phyloP scores from a whole-genome alignment of 352 stramenopile genomes.

The Blastocystis hominis region DNA sequence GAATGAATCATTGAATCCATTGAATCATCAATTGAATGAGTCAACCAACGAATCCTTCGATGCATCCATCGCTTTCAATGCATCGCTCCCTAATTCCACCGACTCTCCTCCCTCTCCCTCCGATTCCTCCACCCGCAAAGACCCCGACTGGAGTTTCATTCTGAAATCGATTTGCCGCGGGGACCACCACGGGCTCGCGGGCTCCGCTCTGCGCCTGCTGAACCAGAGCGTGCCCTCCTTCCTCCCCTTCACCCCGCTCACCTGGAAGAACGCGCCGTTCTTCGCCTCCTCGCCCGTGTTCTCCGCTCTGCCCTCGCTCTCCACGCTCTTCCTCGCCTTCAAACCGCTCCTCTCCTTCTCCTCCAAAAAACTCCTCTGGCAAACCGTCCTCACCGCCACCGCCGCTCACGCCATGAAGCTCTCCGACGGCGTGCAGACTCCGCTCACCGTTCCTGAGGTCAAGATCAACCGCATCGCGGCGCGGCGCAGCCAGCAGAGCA shows the following conservation, averaged over 20 bases:
- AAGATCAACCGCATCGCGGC: conserved; percentile 21
- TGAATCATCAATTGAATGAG: too few species aligned
- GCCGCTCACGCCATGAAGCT: not conserved
- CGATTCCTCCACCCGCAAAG: not conserved
- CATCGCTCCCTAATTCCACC: too few species aligned
- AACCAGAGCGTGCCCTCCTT: not conserved
- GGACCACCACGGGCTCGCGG: not conserved
- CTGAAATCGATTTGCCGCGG: not conserved
- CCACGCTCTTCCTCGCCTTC: not conserved
- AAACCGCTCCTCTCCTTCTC: conserved; percentile 7
- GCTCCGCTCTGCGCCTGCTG: not conserved
- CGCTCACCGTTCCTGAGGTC: conserved; percentile 39
- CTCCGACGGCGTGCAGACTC: not conserved
- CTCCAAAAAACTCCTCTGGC: conserved; percentile 26
- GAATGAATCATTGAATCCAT: not conserved
- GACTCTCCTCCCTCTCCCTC: not conserved
- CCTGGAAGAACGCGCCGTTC: not conserved
- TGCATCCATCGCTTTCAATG: too few species aligned
- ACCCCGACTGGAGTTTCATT: not conserved
- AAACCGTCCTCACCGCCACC: not conserved
- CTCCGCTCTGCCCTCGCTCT: not conserved
- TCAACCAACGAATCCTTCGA: too few species aligned
- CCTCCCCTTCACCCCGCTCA: not conserved
- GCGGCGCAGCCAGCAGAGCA: not conserved
- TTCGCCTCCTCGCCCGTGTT: not conserved